These are phyloP conservation scores for Chytriomyces confervae DNA, from an alignment of 192 early-diverging fungal genomes.

Conservation along the genomic window DNA sequence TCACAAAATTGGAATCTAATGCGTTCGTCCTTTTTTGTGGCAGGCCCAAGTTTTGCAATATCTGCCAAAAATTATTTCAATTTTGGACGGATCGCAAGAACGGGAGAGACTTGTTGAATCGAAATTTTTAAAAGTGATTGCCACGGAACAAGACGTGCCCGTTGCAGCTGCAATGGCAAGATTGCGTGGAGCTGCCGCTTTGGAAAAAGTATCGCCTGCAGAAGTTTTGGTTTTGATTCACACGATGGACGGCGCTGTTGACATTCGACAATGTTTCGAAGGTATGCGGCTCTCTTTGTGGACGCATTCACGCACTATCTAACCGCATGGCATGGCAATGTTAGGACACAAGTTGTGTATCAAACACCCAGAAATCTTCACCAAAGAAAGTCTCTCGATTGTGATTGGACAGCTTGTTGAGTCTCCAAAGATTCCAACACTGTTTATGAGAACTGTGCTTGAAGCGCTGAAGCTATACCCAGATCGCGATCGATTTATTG, in stretches of 20 bases:
- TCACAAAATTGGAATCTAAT: not conserved
- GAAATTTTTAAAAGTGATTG: constrained; percentile 66
- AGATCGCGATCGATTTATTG: constrained; percentile 64
- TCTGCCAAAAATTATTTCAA: constrained; percentile 65
- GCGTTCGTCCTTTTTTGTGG: not conserved
- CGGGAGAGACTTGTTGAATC: constrained; percentile 65
- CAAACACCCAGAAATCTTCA: constrained; percentile 68
- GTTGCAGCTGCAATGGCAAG: not conserved
- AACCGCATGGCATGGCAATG: not conserved
- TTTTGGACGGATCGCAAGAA: constrained; percentile 69
- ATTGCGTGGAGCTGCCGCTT: not conserved
- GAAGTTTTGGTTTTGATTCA: constrained; percentile 77
- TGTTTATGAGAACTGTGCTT: constrained; percentile 81
- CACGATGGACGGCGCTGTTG: constrained; percentile 69
- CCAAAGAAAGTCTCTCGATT: constrained; percentile 68
- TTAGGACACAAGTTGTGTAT: constrained; percentile 79
- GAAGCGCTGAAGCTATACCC: constrained; percentile 70
- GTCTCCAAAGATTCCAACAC: constrained; percentile 65
- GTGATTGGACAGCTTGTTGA: constrained; percentile 71
- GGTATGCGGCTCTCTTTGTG: constrained; percentile 51
- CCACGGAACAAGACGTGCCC: constrained; percentile 21
- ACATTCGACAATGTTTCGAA: constrained; percentile 69
- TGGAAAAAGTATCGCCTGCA: constrained; percentile 58
- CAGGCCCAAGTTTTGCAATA: constrained; percentile 62
- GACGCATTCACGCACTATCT: not conserved